Evolutionary conservation across 345 rosid genomes (phyloP), one percentile per base, ranked within the genome.

Genomic region (Eutrema yunnanense): DNA sequence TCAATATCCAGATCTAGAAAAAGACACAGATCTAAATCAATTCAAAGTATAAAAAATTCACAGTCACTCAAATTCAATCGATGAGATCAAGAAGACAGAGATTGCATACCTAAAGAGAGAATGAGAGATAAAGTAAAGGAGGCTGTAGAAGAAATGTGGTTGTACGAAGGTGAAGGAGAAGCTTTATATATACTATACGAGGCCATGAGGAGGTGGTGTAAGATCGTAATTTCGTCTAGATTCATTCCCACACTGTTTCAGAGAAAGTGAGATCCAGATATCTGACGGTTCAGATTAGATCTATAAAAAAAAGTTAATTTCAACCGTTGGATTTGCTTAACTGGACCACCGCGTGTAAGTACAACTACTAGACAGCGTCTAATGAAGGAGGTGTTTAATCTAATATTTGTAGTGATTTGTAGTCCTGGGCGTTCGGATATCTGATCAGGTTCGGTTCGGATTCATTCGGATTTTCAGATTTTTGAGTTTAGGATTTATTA

Each of bases 271-370:
- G 80, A 71, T 76, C 76, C 11, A 58, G 9, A 57, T 0, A 76
- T 57, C 43, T 14, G 42, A 76, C 80, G 80, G 76, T 3, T 57
- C 41, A 42, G 1, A 76, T 22, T 71, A 65, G 76, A 76, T 71
- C 80, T 41, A 38, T 37, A 26, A 26, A 10, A 42, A 42, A 0
- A 14, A 71, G 27, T 2, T 57, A 1, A 37, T 56, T 0, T 56
- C 0, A 71, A 6, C 67, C 80, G 72, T 71, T 56, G 37, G 76
- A 64, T 76, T 33, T 48, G 72, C 67, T 56, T 64, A 43, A 49
- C 80, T 71, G 76, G 80, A 76, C 67, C 72, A 76, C 72, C 76
- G 80, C 80, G 72, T 76, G 49, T 37, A 59, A 38, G 3, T 69
- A 40, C 79, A 76, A 69, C 70, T 69, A 53, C 16, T 16, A 22